Evolutionary conservation across 306 rosid species (phyloP).

Genomic region (Hippophae gyantsensis): DNA sequence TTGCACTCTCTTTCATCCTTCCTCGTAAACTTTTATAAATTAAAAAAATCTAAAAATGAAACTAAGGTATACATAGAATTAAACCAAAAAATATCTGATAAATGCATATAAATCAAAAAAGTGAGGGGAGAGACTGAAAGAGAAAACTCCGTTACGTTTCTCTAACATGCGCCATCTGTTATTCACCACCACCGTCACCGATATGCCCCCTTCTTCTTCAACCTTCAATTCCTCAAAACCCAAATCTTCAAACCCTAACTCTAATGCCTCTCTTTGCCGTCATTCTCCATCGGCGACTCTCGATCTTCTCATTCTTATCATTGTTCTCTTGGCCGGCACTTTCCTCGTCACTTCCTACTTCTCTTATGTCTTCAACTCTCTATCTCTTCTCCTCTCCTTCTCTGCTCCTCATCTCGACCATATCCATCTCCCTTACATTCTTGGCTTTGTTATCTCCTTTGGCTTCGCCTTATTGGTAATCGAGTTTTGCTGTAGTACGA

Average conservation of each 20-base stretch:
- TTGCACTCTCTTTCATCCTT: too few species aligned
- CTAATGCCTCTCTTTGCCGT: slow-evolving; percentile 44
- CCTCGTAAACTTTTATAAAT: too few species aligned
- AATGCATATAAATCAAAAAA: neutral
- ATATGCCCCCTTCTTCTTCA: slow-evolving; percentile 34
- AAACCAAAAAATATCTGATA: too few species aligned
- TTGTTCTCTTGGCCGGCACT: slow-evolving; percentile 72
- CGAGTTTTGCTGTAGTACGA: slow-evolving; percentile 51
- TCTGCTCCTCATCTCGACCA: slow-evolving; percentile 22
- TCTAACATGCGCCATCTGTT: slow-evolving; percentile 44
- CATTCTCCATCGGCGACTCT: slow-evolving; percentile 84
- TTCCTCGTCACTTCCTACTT: slow-evolving; percentile 81
- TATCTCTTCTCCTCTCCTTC: slow-evolving; percentile 63
- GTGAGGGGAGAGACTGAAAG: neutral
- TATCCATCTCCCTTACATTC: slow-evolving; percentile 31
- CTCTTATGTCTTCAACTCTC: slow-evolving; percentile 78
- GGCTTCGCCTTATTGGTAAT: slow-evolving; percentile 17
- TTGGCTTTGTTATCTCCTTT: slow-evolving; percentile 41
- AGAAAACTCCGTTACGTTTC: slow-evolving; percentile 16
- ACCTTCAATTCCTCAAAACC: slow-evolving; percentile 31
- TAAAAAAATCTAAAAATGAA: too few species aligned
- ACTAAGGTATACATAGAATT: too few species aligned
- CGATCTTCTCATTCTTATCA: slow-evolving; percentile 71
- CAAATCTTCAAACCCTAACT: slow-evolving; percentile 26
- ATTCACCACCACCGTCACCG: slow-evolving; percentile 21